These are phyloP conservation scores for Xylariaceae sp. DNA, from an alignment of 2,329 filamentous ascomycete genomes.

Conservation along the genomic window DNA sequence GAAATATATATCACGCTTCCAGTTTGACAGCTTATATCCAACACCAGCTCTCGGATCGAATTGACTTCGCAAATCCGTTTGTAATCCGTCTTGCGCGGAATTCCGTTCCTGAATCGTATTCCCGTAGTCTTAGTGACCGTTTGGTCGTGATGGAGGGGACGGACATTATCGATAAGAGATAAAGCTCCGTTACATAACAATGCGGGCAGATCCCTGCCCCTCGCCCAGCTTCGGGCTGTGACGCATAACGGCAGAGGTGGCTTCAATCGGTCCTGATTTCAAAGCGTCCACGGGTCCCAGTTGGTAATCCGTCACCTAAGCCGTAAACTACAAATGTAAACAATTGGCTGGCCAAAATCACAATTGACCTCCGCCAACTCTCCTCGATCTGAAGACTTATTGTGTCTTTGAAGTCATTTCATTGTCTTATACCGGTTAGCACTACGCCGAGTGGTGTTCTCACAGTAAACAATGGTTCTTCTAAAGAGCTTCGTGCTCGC, in stretches of 20 bases:
- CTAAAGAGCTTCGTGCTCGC: slow-evolving; percentile 57
- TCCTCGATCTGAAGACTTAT: background rate
- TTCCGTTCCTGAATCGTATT: too few species aligned
- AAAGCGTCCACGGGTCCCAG: slow-evolving; percentile 10
- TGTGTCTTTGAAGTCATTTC: too few species aligned
- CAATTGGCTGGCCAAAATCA: slow-evolving; percentile 4
- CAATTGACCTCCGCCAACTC: background rate
- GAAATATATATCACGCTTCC: too few species aligned
- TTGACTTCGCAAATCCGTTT: too few species aligned
- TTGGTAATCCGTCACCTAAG: too few species aligned
- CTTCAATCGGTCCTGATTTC: slow-evolving; percentile 22
- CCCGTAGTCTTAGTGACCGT: too few species aligned
- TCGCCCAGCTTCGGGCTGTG: slow-evolving; percentile 9
- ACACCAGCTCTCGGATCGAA: too few species aligned
- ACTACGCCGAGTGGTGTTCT: slow-evolving; percentile 2
- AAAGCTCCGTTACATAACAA: background rate
- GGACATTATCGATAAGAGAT: background rate
- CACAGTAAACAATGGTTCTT: slow-evolving; percentile 41
- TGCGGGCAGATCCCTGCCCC: slow-evolving; percentile 16
- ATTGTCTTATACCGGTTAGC: too few species aligned
- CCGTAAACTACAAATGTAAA: background rate
- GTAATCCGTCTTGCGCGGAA: too few species aligned
- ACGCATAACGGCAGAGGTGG: slow-evolving; percentile 23
- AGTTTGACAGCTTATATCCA: too few species aligned
- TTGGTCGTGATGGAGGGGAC: background rate